Base-by-base conservation (phyloP, 495 filamentous ascomycete species). In the Pseudoneurospora amorphoporcata region DNA sequence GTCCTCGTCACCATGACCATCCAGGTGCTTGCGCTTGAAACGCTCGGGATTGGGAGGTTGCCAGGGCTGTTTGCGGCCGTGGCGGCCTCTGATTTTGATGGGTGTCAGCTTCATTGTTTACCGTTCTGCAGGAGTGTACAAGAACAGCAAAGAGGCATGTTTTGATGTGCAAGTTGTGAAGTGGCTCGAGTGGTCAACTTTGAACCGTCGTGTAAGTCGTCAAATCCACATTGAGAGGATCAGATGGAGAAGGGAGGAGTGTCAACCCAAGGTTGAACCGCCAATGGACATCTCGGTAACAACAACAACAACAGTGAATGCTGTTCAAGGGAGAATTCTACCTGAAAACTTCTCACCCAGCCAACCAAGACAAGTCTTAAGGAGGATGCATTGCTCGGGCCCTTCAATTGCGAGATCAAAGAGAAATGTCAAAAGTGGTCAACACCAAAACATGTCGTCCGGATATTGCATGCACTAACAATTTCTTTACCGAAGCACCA, bases 61-160 rank as follows among this genome's bases (percentile, higher is more conserved):
- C 76, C 74, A 79, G 2, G 17, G 4, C 38, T 72, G 71, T 39
- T 69, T 72, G 3, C 68, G 72, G 32, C 72, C 42, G 12, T 70
- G 72, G 65, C 75, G 78, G 65, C 79, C 79, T 32, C 70, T 72
- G 53, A 78, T 41, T 40, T 75, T 76, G 43, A 81, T 71, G 3
- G 77, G 78, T 1, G 77, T 81, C 40, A 78, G 68, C 17, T 73
- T 73, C 73, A 75, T 78, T 8, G 53, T 65, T 65, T 35, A 65
- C 53, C 6, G 29, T 65, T 65, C 29, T 17, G 29, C 29, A 29
- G 53, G 12, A 61, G 29, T 35, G 53, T 12, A 61, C 19, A 14
- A 65, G 29, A 35, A 35, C 53, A 29, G 53, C 53, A 58, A 58
- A 9, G 19, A 58, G 47, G 19, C 47, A 29, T 58, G 19, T 58